Conservation (phyloP, 345 rosid species). For the Linum tenue region DNA sequence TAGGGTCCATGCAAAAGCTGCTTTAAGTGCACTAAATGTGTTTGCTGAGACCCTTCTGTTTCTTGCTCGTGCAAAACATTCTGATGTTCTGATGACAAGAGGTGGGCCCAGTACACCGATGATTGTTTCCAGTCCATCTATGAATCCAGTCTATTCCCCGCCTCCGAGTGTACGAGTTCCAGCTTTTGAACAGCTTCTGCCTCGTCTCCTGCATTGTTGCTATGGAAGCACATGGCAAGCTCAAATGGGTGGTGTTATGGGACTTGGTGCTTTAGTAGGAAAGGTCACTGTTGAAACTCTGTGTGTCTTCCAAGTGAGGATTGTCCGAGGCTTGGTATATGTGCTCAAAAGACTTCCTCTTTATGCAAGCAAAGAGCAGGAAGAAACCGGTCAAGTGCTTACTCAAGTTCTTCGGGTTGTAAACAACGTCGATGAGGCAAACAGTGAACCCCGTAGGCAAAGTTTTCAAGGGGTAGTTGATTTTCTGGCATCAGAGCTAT, state of each 20-base stretch:
- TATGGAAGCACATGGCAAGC: constrained; percentile 98
- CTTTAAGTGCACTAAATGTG: constrained; percentile 64
- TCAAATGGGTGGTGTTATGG: constrained; percentile 99
- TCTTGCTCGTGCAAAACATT: constrained; percentile 88
- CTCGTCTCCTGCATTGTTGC: constrained; percentile 95
- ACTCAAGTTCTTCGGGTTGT: constrained; percentile 96
- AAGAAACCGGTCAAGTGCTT: constrained; percentile 97
- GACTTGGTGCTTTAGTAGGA: constrained; percentile 91
- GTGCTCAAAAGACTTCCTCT: constrained; percentile 87
- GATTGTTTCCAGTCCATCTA: constrained; percentile 97
- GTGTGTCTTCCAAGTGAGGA: constrained; percentile 78
- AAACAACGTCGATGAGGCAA: constrained; percentile 92
- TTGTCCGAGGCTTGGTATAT: constrained; percentile 81
- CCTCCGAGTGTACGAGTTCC: constrained; percentile 88
- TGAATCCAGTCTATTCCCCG: constrained; percentile 96
- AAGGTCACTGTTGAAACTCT: constrained; percentile 93
- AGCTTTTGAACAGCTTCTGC: constrained; percentile 93
- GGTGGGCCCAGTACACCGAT: constrained; percentile 92
- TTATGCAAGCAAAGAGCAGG: constrained; percentile 93
- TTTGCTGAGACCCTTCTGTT: constrained; percentile 85
- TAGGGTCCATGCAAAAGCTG: constrained; percentile 87
- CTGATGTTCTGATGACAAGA: constrained; percentile 71
- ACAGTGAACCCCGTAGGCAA: constrained; percentile 80
- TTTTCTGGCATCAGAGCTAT: constrained; percentile 87
- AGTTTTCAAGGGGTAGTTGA: constrained; percentile 94